These are phyloP conservation scores for Alternaria sp. DNA, from an alignment of 2,329 filamentous ascomycete genomes.

Conservation along the genomic window DNA sequence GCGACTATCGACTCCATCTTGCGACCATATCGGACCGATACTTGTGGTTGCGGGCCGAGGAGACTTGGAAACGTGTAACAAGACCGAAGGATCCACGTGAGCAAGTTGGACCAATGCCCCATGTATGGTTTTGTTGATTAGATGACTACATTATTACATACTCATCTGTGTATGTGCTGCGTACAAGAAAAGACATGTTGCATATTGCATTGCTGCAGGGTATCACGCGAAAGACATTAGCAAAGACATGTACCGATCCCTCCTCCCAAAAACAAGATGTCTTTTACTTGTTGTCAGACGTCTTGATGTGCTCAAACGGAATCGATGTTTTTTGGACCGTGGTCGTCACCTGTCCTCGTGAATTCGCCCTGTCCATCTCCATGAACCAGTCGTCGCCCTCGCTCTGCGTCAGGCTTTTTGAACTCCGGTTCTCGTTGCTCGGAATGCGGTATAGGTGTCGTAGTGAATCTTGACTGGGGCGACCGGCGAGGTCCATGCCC, in stretches of 20 bases:
- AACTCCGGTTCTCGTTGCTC: conserved; percentile 9
- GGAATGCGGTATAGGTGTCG: conserved; percentile 28
- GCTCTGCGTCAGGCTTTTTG: conserved; percentile 5
- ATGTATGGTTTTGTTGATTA: background rate
- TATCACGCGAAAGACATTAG: conserved; percentile 17
- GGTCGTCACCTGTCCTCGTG: conserved; percentile 23
- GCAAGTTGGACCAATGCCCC: background rate
- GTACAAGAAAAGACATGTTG: conserved; percentile 11
- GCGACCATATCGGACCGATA: conserved; percentile 7
- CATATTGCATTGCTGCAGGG: conserved; percentile 14
- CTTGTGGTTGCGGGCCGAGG: background rate
- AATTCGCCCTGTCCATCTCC: conserved; percentile 25
- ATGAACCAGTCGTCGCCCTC: conserved; percentile 33
- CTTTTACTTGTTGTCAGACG: conserved; percentile 7
- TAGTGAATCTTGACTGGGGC: conserved; percentile 39
- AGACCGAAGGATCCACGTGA: conserved; percentile 4
- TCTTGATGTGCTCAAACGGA: conserved; percentile 18
- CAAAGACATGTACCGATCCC: conserved; percentile 1
- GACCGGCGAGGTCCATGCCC: conserved; percentile 18
- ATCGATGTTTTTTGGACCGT: conserved; percentile 14
- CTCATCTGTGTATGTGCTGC: conserved; percentile 1
- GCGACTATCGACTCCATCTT: background rate
- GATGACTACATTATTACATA: conserved; percentile 4
- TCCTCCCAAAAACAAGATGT: background rate
- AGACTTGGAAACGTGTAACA: background rate